Evolutionary conservation across 1,284 basidiomycete genomes (phyloP).

Genomic region (Leccinum pseudoinsigne): DNA sequence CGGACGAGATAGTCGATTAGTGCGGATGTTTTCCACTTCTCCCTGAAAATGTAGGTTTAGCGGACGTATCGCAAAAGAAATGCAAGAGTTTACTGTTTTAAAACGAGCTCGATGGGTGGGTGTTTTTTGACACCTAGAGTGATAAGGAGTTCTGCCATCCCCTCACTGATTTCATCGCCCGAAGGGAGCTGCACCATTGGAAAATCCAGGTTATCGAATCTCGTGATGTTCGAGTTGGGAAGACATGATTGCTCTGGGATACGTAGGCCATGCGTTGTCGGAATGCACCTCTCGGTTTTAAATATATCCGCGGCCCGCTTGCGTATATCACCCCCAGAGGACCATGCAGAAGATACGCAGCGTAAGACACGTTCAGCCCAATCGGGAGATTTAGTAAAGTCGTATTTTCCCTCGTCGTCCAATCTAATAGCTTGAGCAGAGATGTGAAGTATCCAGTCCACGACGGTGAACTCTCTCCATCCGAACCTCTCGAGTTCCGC

Average conservation of each 20-base stretch:
- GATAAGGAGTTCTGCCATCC: slow-evolving; percentile 71
- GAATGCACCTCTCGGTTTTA: slow-evolving; percentile 54
- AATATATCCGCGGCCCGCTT: slow-evolving; percentile 44
- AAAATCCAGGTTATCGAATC: slow-evolving; percentile 55
- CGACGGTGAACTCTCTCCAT: too few relatives aligned
- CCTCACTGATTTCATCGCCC: slow-evolving; percentile 54
- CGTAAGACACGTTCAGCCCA: slow-evolving; percentile 83
- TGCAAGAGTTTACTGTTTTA: too few relatives aligned
- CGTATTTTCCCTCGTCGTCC: slow-evolving; percentile 41
- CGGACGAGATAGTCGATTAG: slow-evolving; percentile 41
- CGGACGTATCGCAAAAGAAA: too few relatives aligned
- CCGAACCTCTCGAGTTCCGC: slow-evolving; percentile 40
- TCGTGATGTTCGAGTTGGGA: slow-evolving; percentile 30
- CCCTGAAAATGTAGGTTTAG: slow-evolving; percentile 42
- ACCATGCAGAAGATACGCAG: slow-evolving; percentile 74
- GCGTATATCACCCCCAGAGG: slow-evolving; percentile 16
- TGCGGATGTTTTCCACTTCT: slow-evolving; percentile 72
- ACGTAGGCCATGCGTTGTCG: slow-evolving; percentile 77
- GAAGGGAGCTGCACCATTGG: slow-evolving; percentile 77
- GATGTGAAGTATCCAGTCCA: accelerated
- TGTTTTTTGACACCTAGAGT: slow-evolving; percentile 82
- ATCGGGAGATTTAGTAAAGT: slow-evolving; percentile 62
- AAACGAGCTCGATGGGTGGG: slow-evolving; percentile 27
- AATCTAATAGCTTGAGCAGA: accelerated
- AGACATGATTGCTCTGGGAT: slow-evolving; percentile 81